Conservation (phyloP, 257 asterid genomes). For the Solanum virginianum region DNA sequence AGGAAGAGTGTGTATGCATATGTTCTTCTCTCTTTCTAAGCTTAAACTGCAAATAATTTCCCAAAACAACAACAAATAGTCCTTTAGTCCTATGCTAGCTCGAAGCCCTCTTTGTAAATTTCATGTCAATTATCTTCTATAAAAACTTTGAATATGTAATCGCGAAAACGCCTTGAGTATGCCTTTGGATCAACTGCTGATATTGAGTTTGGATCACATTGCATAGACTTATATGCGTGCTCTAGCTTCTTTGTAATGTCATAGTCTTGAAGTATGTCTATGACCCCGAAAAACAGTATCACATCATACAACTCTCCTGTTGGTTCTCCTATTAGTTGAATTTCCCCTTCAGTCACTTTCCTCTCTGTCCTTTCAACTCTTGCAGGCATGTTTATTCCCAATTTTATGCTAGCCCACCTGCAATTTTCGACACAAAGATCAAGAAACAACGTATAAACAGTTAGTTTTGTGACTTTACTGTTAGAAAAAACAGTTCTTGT, state of each 20-base stretch:
- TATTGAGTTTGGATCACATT: slow-evolving; percentile 81
- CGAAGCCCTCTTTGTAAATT: neutral
- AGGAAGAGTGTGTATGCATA: neutral
- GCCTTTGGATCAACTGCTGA: slow-evolving; percentile 94
- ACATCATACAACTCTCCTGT: slow-evolving; percentile 89
- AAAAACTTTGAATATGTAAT: slow-evolving; percentile 71
- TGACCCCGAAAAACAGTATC: slow-evolving; percentile 70
- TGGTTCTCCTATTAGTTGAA: slow-evolving; percentile 74
- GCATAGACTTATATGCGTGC: slow-evolving; percentile 90
- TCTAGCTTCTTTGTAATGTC: slow-evolving; percentile 91
- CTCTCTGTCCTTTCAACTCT: slow-evolving; percentile 77
- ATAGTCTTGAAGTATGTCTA: slow-evolving; percentile 94
- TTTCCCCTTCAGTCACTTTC: slow-evolving; percentile 30
- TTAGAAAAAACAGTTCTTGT: neutral
- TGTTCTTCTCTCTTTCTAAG: neutral
- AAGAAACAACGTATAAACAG: neutral
- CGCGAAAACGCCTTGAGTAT: slow-evolving; percentile 81
- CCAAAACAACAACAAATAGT: neutral
- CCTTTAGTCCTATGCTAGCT: neutral
- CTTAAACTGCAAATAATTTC: neutral
- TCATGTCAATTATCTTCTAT: slow-evolving; percentile 49
- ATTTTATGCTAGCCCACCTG: slow-evolving; percentile 77
- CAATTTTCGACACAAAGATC: neutral
- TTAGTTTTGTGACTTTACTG: neutral
- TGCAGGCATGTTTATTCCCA: slow-evolving; percentile 93